Base-by-base conservation (phyloP, 1,139 yeast species). In the Diutina pseudorugosa region DNA sequence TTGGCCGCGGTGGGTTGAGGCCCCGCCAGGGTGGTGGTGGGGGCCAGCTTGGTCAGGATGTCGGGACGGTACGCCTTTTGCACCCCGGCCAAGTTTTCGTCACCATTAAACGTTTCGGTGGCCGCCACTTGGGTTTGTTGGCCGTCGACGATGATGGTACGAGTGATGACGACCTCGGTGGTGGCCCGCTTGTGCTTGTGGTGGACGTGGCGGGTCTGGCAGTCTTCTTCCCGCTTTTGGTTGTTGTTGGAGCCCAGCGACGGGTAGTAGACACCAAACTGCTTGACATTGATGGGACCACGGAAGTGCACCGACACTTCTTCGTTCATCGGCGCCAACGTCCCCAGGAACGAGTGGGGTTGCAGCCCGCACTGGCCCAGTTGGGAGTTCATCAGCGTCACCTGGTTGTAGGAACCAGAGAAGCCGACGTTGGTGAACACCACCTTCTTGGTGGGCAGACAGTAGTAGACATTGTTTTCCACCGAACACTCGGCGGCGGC, bases 241-340 rank as follows among this genome's bases (percentile, higher is more conserved):
- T 60, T 55, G 54, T 85, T 59, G 76, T 88, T 23, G 55, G 21
- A 76, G 66, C 45, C 45, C n/a, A n/a, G 23, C 16, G 47, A 21
- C 2, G 75, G 60, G 18, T 64, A 66, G 67, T 83, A 85, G 57
- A 75, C 85, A 59, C 90, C 97, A 64, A 93, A 89, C 69, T 87
- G 86, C 62, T 75, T 71, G 64, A 91, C 77, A 55, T 79, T 75
- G 59, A 93, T 67, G 40, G 98, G 98, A 54, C 98, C 98, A 70
- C 98, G 82, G 75, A 91, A 88, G 68, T 91, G 98, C 54, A 93
- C 87, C 18, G 96, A 83, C 52, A 91, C 72, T 66, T 89, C 96
- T 70, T 89, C 95, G 68, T 89, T 82, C 56, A 91, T 72, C 40
- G 98, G 98, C 51, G 96, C 72, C 63, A 88, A 72, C 27, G 80